Base-by-base conservation (phyloP, 2,329 filamentous ascomycete genomes). In the Epichloe elymi region DNA sequence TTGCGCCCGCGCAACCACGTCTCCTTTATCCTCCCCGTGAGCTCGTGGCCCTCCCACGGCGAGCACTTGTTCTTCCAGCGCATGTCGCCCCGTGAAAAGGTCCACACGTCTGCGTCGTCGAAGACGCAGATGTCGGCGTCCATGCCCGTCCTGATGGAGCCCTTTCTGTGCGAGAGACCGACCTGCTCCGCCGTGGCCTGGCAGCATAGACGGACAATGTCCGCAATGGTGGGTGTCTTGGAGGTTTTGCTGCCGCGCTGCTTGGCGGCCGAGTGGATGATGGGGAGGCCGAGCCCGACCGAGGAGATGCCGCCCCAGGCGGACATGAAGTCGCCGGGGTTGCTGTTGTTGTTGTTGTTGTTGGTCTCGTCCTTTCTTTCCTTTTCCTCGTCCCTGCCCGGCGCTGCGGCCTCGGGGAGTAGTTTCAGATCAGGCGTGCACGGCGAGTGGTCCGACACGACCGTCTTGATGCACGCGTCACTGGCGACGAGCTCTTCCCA, bases 271-370 rank as follows among this genome's bases (percentile, higher is more conserved):
- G 88, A 90, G 81, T 90, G 85, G 5, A 98, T 76, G 57, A 98
- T 95, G 4, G 88, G 88, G 4, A 98, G 76, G 0, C 93, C 93
- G 1, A 98, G 79, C 0, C 93, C 93, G 17, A 98, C 91, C 4
- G 86, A 93, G 4, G 87, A 91, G 61, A 98, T 95, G 14, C 93
- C 93, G 50, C 93, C 93, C 93, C 93, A 98, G 1, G 90, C 90
- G 4, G 85, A 82, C 70, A 97, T 93, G 75, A 98, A 97, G 70
- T 97, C 88, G 38, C 93, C 93, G 3, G 59, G 26, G 30, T 23
- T 23, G 23, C 6, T 23, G 23, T 23, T 23, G 23, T 2, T 26
- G 23, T 26, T 26, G 23, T 26, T 26, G 23, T 40, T 58, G 6
- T 26, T 46, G 23, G 20, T 14, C 23, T 15, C 44, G 40, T 41